Percentiles rank a stretch among this genome's conserved stretches.
phyloP scores from a whole-genome alignment of 148 eudicot genomes.

The Dianthus caryophyllus region DNA sequence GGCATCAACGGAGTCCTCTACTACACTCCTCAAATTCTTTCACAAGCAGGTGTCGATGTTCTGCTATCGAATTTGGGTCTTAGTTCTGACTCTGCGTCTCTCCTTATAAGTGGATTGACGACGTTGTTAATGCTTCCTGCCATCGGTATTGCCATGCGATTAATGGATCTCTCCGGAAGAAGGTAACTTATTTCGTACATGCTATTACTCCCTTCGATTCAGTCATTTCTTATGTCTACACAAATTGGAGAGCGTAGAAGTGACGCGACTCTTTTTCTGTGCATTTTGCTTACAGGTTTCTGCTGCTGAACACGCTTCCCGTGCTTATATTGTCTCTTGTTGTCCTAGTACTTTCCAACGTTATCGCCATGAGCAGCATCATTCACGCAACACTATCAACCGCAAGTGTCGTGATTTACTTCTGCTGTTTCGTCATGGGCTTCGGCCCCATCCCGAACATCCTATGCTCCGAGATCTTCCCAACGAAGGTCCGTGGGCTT shows the following conservation, averaged over 20 bases:
- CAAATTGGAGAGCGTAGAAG: too few species aligned
- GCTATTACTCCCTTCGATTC: too few species aligned
- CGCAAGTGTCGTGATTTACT: slow-evolving; percentile 59
- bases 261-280: not conserved
- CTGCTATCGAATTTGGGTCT: slow-evolving; percentile 63
- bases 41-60: slow-evolving; percentile 82
- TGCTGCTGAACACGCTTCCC: slow-evolving; percentile 64
- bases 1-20: slow-evolving; percentile 85
- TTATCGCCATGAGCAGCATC: slow-evolving; percentile 34
- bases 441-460: slow-evolving; percentile 84
- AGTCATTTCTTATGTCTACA: not conserved
- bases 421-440: slow-evolving; percentile 84
- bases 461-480: slow-evolving; percentile 81
- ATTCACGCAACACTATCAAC: slow-evolving; percentile 66
- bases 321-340: slow-evolving; percentile 47
- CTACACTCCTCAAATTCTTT: slow-evolving; percentile 87
- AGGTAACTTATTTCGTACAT: slow-evolving; percentile 38
- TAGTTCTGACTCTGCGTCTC: slow-evolving; percentile 66
- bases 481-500: slow-evolving; percentile 77
- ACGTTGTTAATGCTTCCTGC: slow-evolving; percentile 84
- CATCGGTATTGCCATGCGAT: slow-evolving; percentile 73
- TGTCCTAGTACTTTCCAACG: slow-evolving; percentile 50
- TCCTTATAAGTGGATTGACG: slow-evolving; percentile 64
- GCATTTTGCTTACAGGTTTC: slow-evolving; percentile 39
- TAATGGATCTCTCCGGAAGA: slow-evolving; percentile 82